These are phyloP conservation scores for Kregervanrija delftensis DNA, from an alignment of 805 yeast genomes.

Conservation along the genomic window DNA sequence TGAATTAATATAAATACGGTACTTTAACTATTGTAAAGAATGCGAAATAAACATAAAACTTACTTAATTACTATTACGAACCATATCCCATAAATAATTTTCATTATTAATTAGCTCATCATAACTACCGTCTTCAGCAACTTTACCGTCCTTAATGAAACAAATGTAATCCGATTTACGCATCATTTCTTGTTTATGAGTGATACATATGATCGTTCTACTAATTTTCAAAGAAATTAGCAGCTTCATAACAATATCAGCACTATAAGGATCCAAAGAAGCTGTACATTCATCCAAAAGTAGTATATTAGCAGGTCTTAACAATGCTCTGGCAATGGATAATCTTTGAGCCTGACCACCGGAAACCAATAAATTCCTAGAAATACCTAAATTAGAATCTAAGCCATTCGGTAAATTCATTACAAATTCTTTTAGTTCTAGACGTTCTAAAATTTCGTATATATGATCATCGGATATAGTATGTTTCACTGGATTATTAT, in stretches of 20 bases:
- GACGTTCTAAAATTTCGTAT: conserved; percentile 33
- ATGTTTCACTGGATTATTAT: conserved; percentile 37
- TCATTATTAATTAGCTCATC: conserved; percentile 5
- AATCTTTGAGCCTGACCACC: conserved; percentile 91
- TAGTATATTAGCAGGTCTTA: conserved; percentile 57
- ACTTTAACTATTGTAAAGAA: too few species aligned
- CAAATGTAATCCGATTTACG: conserved; percentile 45
- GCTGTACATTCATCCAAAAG: conserved; percentile 89
- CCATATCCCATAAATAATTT: conserved; percentile 10
- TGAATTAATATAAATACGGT: too few species aligned
- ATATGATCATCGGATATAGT: conserved; percentile 26
- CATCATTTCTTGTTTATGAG: conserved; percentile 71
- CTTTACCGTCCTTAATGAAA: conserved; percentile 40
- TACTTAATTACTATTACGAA: neutral
- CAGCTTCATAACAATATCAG: conserved; percentile 42
- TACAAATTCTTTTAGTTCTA: conserved; percentile 51
- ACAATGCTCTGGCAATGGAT: conserved; percentile 74
- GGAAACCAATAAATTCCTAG: conserved; percentile 44
- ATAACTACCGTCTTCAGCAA: conserved; percentile 39
- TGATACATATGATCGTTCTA: conserved; percentile 51
- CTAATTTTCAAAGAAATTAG: conserved; percentile 29
- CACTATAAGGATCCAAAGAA: conserved; percentile 65
- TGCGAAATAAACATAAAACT: too few species aligned
- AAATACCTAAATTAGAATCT: conserved; percentile 50
- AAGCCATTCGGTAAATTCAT: conserved; percentile 48